Percentiles rank a stretch among this genome's conserved stretches.
These are phyloP conservation scores for Talaromyces verruculosus DNA, from an alignment of 2,329 filamentous ascomycete species.

Conservation along the genomic window DNA sequence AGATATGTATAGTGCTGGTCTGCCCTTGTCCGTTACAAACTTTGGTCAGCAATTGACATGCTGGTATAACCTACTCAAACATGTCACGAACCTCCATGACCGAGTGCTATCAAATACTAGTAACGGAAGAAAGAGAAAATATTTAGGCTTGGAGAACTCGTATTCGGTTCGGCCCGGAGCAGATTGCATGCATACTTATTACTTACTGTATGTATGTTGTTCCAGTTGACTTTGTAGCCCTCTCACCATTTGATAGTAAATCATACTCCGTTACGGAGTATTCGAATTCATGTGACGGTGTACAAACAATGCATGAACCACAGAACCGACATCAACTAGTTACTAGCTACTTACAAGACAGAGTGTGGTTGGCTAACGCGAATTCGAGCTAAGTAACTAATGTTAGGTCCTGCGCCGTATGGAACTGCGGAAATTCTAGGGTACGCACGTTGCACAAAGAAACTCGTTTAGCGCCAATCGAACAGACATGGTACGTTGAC, in stretches of 20 bases:
- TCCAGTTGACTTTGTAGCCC: neutral
- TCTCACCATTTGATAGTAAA: no score
- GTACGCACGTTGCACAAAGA: neutral
- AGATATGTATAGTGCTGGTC: neutral
- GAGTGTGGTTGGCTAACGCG: neutral
- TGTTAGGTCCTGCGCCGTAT: neutral
- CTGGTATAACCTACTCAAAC: neutral
- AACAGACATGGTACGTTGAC: neutral
- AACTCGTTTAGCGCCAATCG: neutral
- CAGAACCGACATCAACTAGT: neutral
- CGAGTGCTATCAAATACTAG: neutral
- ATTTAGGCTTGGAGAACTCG: neutral
- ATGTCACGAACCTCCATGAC: neutral
- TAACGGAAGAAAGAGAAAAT: neutral
- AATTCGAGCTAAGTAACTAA: neutral
- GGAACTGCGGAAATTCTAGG: neutral
- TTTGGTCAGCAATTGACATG: neutral
- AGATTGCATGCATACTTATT: neutral
- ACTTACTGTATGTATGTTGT: neutral
- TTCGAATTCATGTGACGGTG: neutral
- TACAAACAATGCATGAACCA: neutral
- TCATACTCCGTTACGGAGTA: no score
- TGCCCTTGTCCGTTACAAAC: neutral
- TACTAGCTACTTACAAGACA: neutral
- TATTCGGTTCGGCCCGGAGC: neutral